Evolutionary conservation across 2,329 filamentous ascomycete species (phyloP), one percentile per base, ranked within the genome.

Genomic region (Cladosporium sp.): DNA sequence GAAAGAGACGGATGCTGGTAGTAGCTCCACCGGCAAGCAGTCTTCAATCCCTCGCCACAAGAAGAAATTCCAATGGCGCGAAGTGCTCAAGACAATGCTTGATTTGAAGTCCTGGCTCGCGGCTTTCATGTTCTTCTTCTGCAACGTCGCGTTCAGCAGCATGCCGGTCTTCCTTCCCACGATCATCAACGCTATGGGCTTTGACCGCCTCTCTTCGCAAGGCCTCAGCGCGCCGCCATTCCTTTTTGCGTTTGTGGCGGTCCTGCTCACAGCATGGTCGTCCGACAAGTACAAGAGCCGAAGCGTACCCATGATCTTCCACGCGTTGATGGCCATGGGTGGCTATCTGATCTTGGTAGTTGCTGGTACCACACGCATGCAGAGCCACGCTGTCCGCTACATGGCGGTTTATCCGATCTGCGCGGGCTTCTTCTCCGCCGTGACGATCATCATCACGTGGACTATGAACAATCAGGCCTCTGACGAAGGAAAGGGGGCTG

Each of bases 91-190:
- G 67, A 85, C 86, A 2, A 78, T 92, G 32, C 71, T 74, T 53
- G 90, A 92, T 76, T 89, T 90, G 0, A 88, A 88, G 69, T 86
- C 86, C 65, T 94, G 91, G 80, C 82, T 94, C 49, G 91, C 91
- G 5, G 89, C 92, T 0, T 81, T 82, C 71, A 96, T 96, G 86
- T 91, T 96, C 82, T 93, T 96, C 81, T 87, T 89, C 76, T 88
- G 90, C 74, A 96, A 97, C 78, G 90, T 96, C 76, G 90, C 92
- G 14, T 97, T 96, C 80, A 89, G 88, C 73, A 94, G 91, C 25
- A 88, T 96, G 75, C 93, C 93, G 2, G 91, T 95, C 58, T 96
- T 96, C 75, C 84, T 96, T 2, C 92, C 92, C 39, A 92, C 90
- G 43, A 75, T 70, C 63, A 43, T 73, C 43, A 66, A 66, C 67